A percentile compares a stretch with the other conserved stretches of the same genome.
Evolutionary conservation across 164 flowering plant genomes (phyloP).

Genomic region (Annona cherimola): DNA sequence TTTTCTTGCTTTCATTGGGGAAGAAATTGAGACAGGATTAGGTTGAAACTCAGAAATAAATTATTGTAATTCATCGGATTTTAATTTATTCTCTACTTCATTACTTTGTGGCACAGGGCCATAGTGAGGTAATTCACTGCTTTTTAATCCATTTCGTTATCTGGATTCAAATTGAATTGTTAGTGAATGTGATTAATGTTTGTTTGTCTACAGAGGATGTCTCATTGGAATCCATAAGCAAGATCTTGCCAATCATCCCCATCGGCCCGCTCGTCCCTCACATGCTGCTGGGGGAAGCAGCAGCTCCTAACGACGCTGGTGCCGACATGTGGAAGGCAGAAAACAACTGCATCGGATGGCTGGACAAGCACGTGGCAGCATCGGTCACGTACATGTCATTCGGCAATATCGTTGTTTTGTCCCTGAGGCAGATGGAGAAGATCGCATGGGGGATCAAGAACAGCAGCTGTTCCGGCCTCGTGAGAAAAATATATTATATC

Average conservation of each 20-base stretch:
- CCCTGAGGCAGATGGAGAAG: conserved; percentile 48
- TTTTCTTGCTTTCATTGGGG: too few relatives aligned
- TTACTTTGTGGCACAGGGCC: too few relatives aligned
- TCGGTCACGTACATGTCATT: conserved; percentile 62
- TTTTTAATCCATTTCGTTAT: too few relatives aligned
- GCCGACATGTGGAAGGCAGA: conserved; percentile 39
- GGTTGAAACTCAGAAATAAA: too few relatives aligned
- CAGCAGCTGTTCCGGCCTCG: too few relatives aligned
- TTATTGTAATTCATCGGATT: too few relatives aligned
- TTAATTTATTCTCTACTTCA: too few relatives aligned
- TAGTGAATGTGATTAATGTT: too few relatives aligned
- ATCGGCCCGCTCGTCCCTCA: conserved; percentile 58
- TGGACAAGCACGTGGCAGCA: conserved; percentile 31
- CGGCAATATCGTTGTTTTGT: conserved; percentile 39
- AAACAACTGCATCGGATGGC: conserved; percentile 36
- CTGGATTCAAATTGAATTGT: too few relatives aligned
- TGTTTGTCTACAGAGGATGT: conserved; percentile 31
- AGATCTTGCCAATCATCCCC: conserved; percentile 34
- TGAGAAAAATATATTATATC: too few relatives aligned
- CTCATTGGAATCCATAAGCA: conserved; percentile 33
- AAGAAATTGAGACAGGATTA: too few relatives aligned
- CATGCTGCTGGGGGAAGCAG: not conserved
- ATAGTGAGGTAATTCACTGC: too few relatives aligned
- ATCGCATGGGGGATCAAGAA: conserved; percentile 46
- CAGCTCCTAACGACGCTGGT: not conserved